phyloP scores from a whole-genome alignment of 2,329 filamentous ascomycete genomes.

The Lecanicillium sp. region DNA sequence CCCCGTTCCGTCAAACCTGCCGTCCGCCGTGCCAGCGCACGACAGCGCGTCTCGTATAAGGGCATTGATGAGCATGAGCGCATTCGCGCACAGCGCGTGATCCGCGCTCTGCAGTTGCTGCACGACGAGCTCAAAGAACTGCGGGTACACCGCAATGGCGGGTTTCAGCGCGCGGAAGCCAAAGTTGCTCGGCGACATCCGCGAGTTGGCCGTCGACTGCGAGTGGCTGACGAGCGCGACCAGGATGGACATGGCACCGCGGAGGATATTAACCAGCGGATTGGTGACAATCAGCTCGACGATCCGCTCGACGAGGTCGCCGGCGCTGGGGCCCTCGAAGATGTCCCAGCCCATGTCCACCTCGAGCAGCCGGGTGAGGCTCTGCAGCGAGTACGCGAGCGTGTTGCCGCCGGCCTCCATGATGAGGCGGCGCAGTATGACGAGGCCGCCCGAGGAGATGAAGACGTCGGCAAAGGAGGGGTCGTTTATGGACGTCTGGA shows the following conservation, averaged over 20 bases:
- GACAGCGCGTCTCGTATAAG: slow-evolving; percentile 87
- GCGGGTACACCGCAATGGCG: slow-evolving; percentile 80
- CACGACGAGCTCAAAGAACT: slow-evolving; percentile 92
- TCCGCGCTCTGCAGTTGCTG: slow-evolving; percentile 88
- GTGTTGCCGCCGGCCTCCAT: slow-evolving; percentile 87
- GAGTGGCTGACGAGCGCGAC: slow-evolving; percentile 89
- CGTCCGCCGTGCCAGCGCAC: slow-evolving; percentile 46
- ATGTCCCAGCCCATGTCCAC: slow-evolving; percentile 98
- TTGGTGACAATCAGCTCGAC: slow-evolving; percentile 92
- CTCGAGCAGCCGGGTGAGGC: slow-evolving; percentile 78
- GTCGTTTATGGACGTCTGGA: slow-evolving; percentile 91
- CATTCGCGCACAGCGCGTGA: slow-evolving; percentile 91
- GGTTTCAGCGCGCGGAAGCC: slow-evolving; percentile 91
- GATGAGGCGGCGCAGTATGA: slow-evolving; percentile 73
- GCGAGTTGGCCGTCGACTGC: slow-evolving; percentile 41
- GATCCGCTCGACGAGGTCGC: slow-evolving; percentile 65
- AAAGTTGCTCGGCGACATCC: slow-evolving; percentile 52
- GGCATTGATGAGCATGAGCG: slow-evolving; percentile 90
- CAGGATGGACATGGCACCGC: slow-evolving; percentile 93
- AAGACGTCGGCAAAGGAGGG: slow-evolving; percentile 95
- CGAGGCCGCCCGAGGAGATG: slow-evolving; percentile 79
- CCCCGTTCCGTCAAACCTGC: slow-evolving; percentile 19
- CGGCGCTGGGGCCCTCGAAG: slow-evolving; percentile 54
- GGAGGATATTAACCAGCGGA: slow-evolving; percentile 92
- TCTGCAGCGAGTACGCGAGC: slow-evolving; percentile 88